Evolutionary conservation across 257 asterid species (phyloP).

Genomic region (Penstemon barbatus): DNA sequence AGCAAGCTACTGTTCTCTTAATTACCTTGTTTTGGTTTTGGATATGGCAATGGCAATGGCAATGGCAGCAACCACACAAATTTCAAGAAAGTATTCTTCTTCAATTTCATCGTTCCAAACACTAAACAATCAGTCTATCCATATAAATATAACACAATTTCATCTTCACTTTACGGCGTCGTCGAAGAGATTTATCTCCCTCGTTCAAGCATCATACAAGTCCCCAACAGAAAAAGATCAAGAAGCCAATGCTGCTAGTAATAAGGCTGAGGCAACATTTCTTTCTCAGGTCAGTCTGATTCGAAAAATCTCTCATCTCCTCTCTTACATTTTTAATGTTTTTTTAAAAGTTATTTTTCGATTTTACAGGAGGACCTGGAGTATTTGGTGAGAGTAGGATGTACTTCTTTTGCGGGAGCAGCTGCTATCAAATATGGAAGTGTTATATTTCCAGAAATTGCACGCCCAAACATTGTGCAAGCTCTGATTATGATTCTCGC

Average conservation of each 20-base stretch:
- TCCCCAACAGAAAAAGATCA: background rate
- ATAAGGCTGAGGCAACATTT: background rate
- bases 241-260: background rate
- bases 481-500: slow-evolving; percentile 11
- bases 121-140: background rate
- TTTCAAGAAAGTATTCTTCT: background rate
- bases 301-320: background rate
- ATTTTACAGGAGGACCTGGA: slow-evolving; percentile 18
- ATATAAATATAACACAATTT: background rate
- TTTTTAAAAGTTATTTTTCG: background rate
- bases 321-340: background rate
- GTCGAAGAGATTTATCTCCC: background rate
- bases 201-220: slow-evolving; percentile 12
- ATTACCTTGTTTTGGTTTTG: slow-evolving; percentile 15
- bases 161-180: background rate
- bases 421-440: slow-evolving; percentile 20
- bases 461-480: slow-evolving; percentile 17
- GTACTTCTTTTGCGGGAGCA: slow-evolving; percentile 18
- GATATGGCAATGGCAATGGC: slow-evolving; percentile 21
- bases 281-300: slow-evolving; percentile 12
- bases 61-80: background rate
- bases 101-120: background rate
- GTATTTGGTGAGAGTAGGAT: slow-evolving; percentile 16
- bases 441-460: slow-evolving; percentile 4
- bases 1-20: no score